Base-by-base conservation (phyloP, 768 basidiomycete genomes). In the Lentinula aciculospora region DNA sequence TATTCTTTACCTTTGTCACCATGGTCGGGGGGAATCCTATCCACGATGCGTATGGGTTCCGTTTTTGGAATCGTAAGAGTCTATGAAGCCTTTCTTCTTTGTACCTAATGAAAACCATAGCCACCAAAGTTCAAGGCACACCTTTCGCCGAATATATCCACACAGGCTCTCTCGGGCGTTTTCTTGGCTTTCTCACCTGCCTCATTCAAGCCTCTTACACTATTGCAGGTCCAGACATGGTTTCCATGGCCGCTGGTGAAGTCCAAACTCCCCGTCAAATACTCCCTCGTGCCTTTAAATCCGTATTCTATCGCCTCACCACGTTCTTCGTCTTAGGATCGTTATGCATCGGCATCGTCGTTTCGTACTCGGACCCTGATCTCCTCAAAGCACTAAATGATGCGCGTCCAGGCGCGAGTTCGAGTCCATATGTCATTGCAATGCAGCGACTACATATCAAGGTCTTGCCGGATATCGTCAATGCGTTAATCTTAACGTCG, bases 371-470 rank as follows among this genome's bases (percentile, higher is more conserved):
- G 61, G 86, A 92, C 64, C 73, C 77, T 1, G 64, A 75, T 46
- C 74, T 92, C 29, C 72, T 84, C 36, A 64, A 67, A 47, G 81
- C 78, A 0, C 66, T 81, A 19, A 82, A 82, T 1, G 78, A 81
- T 49, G 89, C 90, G 0, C 71, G 69, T 36, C 77, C 80, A 0
- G 79, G 78, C 19, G 79, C 79, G 34, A 83, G 84, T 2, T 73
- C 86, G 27, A 89, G 88, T 7, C 92, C 92, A 0, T 95, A 92
- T 72, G 91, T 94, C 44, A 87, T 94, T 59, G 91, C 90, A 15
- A 90, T 94, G 78, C 72, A 74, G 56, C 76, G 79, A 39, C 76
- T 90, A 39, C 77, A 84, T 5, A 88, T 93, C 63, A 82, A 79
- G 56, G 76, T 79, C 4, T 71, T 89, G 9, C 84, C 84, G 5